A percentile compares a stretch with the other conserved stretches of the same genome.
phyloP scores from a whole-genome alignment of 805 yeast genomes.

The Suhomyces prunicola region DNA sequence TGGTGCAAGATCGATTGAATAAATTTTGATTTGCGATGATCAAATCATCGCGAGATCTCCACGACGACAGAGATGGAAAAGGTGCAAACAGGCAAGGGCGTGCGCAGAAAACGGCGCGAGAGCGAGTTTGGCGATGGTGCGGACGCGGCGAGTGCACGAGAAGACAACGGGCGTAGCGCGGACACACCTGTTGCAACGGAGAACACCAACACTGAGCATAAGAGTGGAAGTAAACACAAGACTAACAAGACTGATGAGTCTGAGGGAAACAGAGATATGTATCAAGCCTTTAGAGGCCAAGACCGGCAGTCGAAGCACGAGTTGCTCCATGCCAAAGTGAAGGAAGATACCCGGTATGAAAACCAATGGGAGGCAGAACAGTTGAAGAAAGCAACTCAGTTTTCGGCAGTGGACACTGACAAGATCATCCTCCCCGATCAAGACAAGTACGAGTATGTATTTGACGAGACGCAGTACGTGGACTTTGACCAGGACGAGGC shows the following conservation, averaged over 20 bases:
- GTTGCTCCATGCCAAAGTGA: slow-evolving; percentile 40
- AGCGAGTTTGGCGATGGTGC: not conserved
- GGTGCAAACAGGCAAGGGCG: not conserved
- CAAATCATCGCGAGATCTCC: not conserved
- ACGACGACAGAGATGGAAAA: not conserved
- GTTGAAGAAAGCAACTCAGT: slow-evolving; percentile 37
- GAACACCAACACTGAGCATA: no score
- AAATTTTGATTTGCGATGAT: not conserved
- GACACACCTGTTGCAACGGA: no score
- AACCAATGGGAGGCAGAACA: slow-evolving; percentile 57
- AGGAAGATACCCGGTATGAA: slow-evolving; percentile 20
- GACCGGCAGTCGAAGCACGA: slow-evolving; percentile 51
- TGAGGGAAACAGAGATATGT: not conserved
- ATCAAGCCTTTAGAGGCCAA: not conserved
- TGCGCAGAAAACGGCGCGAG: not conserved
- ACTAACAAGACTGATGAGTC: no score
- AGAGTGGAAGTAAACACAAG: no score
- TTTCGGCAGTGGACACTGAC: slow-evolving; percentile 26
- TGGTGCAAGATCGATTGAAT: no score
- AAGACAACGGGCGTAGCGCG: not conserved
- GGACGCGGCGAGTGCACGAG: not conserved
- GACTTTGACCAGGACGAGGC: slow-evolving; percentile 49
- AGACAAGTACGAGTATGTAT: slow-evolving; percentile 67
- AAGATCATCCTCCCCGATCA: slow-evolving; percentile 40
- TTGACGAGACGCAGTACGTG: slow-evolving; percentile 62